Evolutionary conservation across 192 early-diverging fungal genomes (phyloP).

Genomic region (Backusella luteola): DNA sequence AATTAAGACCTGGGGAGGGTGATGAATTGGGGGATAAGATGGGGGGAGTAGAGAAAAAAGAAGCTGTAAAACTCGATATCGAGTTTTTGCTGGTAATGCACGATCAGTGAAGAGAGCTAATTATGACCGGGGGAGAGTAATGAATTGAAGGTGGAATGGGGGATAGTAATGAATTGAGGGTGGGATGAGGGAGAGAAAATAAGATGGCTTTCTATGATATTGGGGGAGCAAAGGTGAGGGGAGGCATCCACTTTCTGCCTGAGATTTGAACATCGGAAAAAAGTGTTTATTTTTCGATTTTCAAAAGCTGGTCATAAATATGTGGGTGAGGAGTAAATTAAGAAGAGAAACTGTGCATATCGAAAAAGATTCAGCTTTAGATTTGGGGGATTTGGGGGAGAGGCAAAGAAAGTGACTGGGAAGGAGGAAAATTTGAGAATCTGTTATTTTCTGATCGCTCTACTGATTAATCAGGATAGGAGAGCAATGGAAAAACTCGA

Average conservation of each 20-base stretch:
- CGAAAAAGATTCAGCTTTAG: neutral
- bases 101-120: neutral
- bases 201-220: neutral
- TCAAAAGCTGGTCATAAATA: neutral
- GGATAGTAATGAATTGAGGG: neutral
- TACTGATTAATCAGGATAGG: neutral
- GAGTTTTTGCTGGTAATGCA: neutral
- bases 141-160: neutral
- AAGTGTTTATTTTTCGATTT: conserved; percentile 1
- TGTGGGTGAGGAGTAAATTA: neutral
- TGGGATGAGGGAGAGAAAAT: neutral
- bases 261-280: neutral
- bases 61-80: conserved; percentile 1
- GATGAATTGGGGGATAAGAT: neutral
- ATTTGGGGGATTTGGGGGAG: neutral
- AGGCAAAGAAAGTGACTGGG: neutral
- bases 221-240: neutral
- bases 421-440: neutral
- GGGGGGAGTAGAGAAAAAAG: neutral
- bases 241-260: neutral
- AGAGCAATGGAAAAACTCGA: neutral
- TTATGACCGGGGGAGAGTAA: neutral
- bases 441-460: neutral
- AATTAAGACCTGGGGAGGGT: neutral
- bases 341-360: neutral